A percentile compares a stretch with the other conserved stretches of the same genome.
These are phyloP conservation scores for Xylariomycetidae sp. DNA, from an alignment of 2,329 filamentous ascomycete species.

Conservation along the genomic window DNA sequence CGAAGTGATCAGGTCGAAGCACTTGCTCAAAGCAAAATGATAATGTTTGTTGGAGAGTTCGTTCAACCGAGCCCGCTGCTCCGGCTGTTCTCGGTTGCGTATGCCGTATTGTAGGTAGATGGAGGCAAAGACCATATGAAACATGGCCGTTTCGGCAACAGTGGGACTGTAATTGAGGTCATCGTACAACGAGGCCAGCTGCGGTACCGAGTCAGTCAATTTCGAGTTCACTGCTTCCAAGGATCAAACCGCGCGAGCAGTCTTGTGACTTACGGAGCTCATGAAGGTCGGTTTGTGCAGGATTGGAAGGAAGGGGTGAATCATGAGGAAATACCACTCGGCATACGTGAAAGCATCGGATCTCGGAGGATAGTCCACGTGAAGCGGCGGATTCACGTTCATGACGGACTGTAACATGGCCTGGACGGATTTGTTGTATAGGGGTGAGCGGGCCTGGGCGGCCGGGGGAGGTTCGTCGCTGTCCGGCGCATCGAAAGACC, in stretches of 20 bases:
- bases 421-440: conserved; percentile 67
- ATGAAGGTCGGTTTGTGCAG: conserved; percentile 73
- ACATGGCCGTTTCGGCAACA: conserved; percentile 58
- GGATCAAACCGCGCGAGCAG: too few species aligned
- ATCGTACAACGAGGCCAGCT: conserved; percentile 64
- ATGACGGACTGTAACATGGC: conserved; percentile 62
- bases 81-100: conserved; percentile 54
- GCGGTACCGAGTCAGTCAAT: conserved; percentile 13
- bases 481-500: conserved; percentile 62
- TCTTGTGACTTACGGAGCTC: conserved; percentile 53
- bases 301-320: conserved; percentile 67
- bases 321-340: conserved; percentile 68
- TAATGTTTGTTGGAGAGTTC: conserved; percentile 71
- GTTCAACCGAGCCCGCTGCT: conserved; percentile 50
- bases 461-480: conserved; percentile 53
- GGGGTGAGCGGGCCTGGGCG: conserved; percentile 32
- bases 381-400: conserved; percentile 51
- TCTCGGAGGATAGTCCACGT: conserved; percentile 56
- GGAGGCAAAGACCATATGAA: conserved; percentile 75
- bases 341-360: conserved; percentile 62
- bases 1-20: conserved; percentile 57
- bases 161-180: conserved; percentile 58
- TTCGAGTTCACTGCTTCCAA: too few species aligned
- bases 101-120: conserved; percentile 74
- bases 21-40: conserved; percentile 65